A percentile compares a stretch with the other conserved stretches of the same genome.
Evolutionary conservation across 208 protist species (phyloP).

Genomic region (Plasmodiophora brassicae): DNA sequence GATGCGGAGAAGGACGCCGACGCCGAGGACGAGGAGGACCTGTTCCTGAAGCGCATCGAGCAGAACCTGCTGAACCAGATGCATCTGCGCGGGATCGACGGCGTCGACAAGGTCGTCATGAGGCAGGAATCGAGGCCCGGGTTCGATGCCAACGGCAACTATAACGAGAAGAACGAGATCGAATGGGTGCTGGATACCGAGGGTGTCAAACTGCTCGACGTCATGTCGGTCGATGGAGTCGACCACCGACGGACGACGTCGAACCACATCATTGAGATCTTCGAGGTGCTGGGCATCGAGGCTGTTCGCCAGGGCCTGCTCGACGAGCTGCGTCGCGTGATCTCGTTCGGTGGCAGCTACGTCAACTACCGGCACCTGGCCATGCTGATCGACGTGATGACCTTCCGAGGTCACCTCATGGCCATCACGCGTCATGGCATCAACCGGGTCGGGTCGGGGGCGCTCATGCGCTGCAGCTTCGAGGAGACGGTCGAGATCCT

Average conservation of each 20-base stretch:
- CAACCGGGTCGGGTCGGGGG: slow-evolving; percentile 85
- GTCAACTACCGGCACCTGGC: slow-evolving; percentile 98
- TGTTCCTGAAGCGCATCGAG: slow-evolving; percentile 71
- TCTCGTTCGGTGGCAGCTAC: slow-evolving; percentile 72
- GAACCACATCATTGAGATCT: slow-evolving; percentile 97
- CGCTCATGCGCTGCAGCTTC: slow-evolving; percentile 96
- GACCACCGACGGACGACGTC: slow-evolving; percentile 82
- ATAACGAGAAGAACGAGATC: slow-evolving; percentile 60
- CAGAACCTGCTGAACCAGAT: slow-evolving; percentile 67
- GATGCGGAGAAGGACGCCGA: slow-evolving; percentile 55
- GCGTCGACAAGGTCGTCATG: slow-evolving; percentile 87
- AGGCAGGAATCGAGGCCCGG: slow-evolving; percentile 54
- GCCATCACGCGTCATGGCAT: slow-evolving; percentile 90
- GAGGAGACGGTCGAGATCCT: slow-evolving; percentile 99
- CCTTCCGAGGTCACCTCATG: slow-evolving; percentile 79
- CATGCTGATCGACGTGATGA: slow-evolving; percentile 97
- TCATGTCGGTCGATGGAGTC: slow-evolving; percentile 75
- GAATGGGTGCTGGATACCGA: slow-evolving; percentile 93
- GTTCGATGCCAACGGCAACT: slow-evolving; percentile 30
- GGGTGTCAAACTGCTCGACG: slow-evolving; percentile 81
- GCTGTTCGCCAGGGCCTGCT: slow-evolving; percentile 67
- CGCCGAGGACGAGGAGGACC: slow-evolving; percentile 68
- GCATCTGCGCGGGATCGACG: slow-evolving; percentile 77
- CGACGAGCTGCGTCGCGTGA: slow-evolving; percentile 58
- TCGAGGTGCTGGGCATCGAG: slow-evolving; percentile 88